Conservation (phyloP, 306 rosid species). For the Vigna radiata region DNA sequence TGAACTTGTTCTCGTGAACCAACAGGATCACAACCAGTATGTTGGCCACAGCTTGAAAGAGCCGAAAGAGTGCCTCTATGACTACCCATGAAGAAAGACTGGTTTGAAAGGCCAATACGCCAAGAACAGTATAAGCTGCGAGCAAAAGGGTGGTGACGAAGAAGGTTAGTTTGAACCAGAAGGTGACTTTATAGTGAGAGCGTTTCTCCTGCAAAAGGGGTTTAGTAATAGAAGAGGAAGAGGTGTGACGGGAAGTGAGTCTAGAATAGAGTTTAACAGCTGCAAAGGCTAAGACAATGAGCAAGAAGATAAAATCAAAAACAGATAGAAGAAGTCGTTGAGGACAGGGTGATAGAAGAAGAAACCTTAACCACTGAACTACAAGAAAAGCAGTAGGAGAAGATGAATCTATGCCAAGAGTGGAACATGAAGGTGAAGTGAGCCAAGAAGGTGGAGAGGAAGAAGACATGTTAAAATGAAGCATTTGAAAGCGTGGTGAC, state of each 20-base stretch:
- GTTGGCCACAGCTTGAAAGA: slow-evolving; percentile 44
- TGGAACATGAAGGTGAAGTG: slow-evolving; percentile 45
- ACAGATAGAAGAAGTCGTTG: slow-evolving; percentile 46
- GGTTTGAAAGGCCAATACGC: slow-evolving; percentile 43
- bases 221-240: slow-evolving; percentile 29
- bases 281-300: slow-evolving; percentile 39
- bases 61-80: slow-evolving; percentile 47
- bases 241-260: slow-evolving; percentile 22
- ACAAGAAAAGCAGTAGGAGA: slow-evolving; percentile 32
- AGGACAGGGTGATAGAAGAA: slow-evolving; percentile 55
- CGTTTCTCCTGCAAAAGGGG: slow-evolving; percentile 48
- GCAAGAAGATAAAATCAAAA: slow-evolving; percentile 43
- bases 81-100: slow-evolving; percentile 44
- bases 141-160: slow-evolving; percentile 40
- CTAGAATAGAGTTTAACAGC: slow-evolving; percentile 36
- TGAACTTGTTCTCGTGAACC: slow-evolving; percentile 49
- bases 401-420: slow-evolving; percentile 43
- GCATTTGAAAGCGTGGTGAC: not conserved
- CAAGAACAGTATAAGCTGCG: slow-evolving; percentile 44
- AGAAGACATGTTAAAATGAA: slow-evolving; percentile 45
- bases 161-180: slow-evolving; percentile 47
- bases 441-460: slow-evolving; percentile 41
- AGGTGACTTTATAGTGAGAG: slow-evolving; percentile 42
- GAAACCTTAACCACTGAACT: slow-evolving; percentile 45
- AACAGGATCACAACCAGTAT: slow-evolving; percentile 41